A percentile compares a stretch with the other conserved stretches of the same genome.
These are phyloP conservation scores for Amauroascus verrucosus DNA, from an alignment of 2,329 filamentous ascomycete genomes.

Conservation along the genomic window DNA sequence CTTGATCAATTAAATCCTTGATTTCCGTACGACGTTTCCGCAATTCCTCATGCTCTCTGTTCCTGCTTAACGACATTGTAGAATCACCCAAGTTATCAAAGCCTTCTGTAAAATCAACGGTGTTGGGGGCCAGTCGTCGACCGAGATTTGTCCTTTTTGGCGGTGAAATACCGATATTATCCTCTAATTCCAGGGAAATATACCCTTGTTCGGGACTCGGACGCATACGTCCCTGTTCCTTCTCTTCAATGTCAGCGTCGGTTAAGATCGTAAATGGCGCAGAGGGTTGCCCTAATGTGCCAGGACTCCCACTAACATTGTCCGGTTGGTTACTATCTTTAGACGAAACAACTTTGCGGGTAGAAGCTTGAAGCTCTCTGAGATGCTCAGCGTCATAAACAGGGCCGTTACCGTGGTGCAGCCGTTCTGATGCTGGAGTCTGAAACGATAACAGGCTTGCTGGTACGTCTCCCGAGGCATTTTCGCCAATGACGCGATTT, in stretches of 20 bases:
- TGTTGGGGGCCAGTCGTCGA: slow-evolving; percentile 67
- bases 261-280: slow-evolving; percentile 54
- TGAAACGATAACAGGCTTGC: not conserved
- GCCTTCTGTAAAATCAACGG: slow-evolving; percentile 86
- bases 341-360: too few relatives aligned
- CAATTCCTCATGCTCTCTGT: slow-evolving; percentile 62
- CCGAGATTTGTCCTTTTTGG: slow-evolving; percentile 54
- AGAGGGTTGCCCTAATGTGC: slow-evolving; percentile 29
- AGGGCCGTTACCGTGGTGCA: slow-evolving; percentile 58
- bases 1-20: slow-evolving; percentile 69
- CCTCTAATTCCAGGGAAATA: slow-evolving; percentile 35
- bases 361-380: slow-evolving; percentile 73
- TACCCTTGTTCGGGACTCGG: slow-evolving; percentile 57
- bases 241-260: slow-evolving; percentile 76
- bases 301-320: slow-evolving; percentile 16
- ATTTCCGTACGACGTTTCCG: slow-evolving; percentile 63
- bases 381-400: slow-evolving; percentile 81
- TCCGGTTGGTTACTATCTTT: too few relatives aligned
- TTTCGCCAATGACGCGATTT: slow-evolving; percentile 48
- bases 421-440: too few relatives aligned
- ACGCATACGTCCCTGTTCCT: slow-evolving; percentile 78
- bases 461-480: slow-evolving; percentile 10
- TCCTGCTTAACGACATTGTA: slow-evolving; percentile 63
- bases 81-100: slow-evolving; percentile 89
- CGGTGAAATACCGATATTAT: slow-evolving; percentile 40